phyloP scores from a whole-genome alignment of 2,329 filamentous ascomycete species.

The Phialophora macrospora region DNA sequence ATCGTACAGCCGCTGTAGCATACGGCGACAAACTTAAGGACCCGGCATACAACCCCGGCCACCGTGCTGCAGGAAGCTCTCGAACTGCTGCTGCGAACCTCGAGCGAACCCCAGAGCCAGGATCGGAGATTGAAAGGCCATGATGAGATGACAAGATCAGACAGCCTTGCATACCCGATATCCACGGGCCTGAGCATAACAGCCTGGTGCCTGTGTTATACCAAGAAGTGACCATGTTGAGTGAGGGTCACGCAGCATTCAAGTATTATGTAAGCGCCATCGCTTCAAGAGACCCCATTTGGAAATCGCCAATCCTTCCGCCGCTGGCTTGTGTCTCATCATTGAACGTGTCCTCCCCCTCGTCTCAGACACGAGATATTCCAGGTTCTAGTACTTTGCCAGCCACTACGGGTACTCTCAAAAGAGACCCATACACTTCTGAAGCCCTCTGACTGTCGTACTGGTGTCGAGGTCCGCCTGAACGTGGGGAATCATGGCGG shows the following conservation, averaged over 20 bases:
- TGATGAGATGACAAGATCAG: neutral
- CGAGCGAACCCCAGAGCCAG: neutral
- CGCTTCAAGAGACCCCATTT: constrained; percentile 9
- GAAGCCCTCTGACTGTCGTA: neutral
- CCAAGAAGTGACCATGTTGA: neutral
- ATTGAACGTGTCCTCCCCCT: neutral
- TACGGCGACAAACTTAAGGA: constrained; percentile 10
- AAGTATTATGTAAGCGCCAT: constrained; percentile 16
- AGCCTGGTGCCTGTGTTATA: neutral
- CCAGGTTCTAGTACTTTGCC: neutral
- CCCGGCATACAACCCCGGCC: neutral
- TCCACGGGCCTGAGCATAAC: neutral
- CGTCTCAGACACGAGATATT: neutral
- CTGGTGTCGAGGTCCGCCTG: neutral
- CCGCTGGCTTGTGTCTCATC: neutral
- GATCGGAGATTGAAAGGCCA: neutral
- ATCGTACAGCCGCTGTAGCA: constrained; percentile 4
- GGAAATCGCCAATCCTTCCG: constrained; percentile 15
- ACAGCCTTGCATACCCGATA: neutral
- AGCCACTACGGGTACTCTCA: neutral
- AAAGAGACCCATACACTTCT: neutral
- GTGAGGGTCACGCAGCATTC: constrained; percentile 7
- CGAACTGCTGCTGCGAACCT: neutral
- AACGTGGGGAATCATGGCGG: constrained; percentile 26
- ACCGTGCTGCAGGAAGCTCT: neutral